Evolutionary conservation across 495 filamentous ascomycete species (phyloP).

Genomic region (Penicillium maclennaniae): DNA sequence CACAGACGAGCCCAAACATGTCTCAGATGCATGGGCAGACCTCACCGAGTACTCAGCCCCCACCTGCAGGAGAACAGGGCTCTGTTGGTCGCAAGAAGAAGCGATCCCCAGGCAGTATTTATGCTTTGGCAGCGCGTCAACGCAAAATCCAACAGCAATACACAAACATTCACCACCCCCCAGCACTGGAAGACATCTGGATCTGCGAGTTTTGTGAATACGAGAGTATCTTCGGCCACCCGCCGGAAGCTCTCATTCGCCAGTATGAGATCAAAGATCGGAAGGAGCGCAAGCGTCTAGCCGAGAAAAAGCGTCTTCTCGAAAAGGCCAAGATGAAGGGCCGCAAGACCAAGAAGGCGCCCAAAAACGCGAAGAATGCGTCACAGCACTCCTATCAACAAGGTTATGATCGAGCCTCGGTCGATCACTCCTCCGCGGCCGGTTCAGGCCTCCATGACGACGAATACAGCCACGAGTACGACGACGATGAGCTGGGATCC

Average conservation of each 20-base stretch:
- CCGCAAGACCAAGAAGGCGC: constrained; percentile 72
- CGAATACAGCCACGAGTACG: constrained; percentile 52
- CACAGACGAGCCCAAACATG: constrained; percentile 58
- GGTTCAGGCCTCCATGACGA: constrained; percentile 48
- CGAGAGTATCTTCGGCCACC: constrained; percentile 77
- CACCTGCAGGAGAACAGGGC: constrained; percentile 35
- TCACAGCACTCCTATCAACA: constrained; percentile 42
- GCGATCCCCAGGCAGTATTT: constrained; percentile 53
- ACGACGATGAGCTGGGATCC: constrained; percentile 47
- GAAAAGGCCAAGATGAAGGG: constrained; percentile 97
- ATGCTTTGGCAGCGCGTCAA: constrained; percentile 60
- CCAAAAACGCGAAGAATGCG: constrained; percentile 61
- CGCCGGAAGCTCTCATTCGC: constrained; percentile 78
- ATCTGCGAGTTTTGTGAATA: constrained; percentile 94
- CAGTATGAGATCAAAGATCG: constrained; percentile 95
- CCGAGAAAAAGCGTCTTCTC: constrained; percentile 76
- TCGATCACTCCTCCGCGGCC: constrained; percentile 41
- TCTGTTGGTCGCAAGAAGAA: constrained; percentile 51
- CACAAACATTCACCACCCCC: constrained; percentile 72
- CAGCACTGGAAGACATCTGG: constrained; percentile 75
- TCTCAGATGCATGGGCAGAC: constrained; percentile 29
- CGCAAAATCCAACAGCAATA: constrained; percentile 68
- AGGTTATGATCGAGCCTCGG: constrained; percentile 43
- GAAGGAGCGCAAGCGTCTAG: constrained; percentile 72
- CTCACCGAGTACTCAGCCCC: constrained; percentile 27